Conservation (phyloP, 768 basidiomycete species). For the Cystobasidium tubakii region DNA sequence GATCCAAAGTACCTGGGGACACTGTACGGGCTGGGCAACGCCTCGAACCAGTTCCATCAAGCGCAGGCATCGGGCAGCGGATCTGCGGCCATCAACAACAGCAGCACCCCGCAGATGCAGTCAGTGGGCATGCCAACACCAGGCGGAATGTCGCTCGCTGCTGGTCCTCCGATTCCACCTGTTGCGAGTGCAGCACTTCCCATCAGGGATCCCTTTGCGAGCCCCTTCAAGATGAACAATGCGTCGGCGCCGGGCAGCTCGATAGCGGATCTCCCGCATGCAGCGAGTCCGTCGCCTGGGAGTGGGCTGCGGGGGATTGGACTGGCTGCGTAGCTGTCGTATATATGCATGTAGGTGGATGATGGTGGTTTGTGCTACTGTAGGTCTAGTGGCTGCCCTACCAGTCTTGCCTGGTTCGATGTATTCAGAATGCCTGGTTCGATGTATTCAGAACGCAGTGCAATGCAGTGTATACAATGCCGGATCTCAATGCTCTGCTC, state of each 20-base stretch:
- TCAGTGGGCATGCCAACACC: slow-evolving; percentile 13
- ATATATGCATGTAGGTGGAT: neutral
- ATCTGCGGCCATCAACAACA: neutral
- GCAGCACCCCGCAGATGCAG: slow-evolving; percentile 31
- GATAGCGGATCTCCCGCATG: neutral
- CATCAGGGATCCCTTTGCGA: slow-evolving; percentile 24
- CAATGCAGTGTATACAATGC: too few relatives aligned
- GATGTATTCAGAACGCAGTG: too few relatives aligned
- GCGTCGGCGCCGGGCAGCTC: neutral
- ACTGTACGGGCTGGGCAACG: slow-evolving; percentile 23
- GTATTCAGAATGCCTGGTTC: too few relatives aligned
- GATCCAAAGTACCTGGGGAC: slow-evolving; percentile 51
- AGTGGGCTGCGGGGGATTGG: neutral
- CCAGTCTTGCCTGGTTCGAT: too few relatives aligned
- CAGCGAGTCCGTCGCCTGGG: neutral
- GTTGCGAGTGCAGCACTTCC: slow-evolving; percentile 22
- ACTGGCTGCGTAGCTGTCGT: neutral
- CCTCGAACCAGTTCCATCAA: neutral
- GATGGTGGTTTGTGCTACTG: too few relatives aligned
- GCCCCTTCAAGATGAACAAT: neutral
- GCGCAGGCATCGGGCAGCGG: slow-evolving; percentile 14
- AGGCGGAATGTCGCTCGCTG: neutral
- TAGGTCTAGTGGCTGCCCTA: too few relatives aligned
- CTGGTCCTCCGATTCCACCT: slow-evolving; percentile 18
- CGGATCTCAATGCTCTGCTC: too few relatives aligned